Evolutionary conservation across 139 green algal genomes (phyloP).

Genomic region (Haematococcus sp.): DNA sequence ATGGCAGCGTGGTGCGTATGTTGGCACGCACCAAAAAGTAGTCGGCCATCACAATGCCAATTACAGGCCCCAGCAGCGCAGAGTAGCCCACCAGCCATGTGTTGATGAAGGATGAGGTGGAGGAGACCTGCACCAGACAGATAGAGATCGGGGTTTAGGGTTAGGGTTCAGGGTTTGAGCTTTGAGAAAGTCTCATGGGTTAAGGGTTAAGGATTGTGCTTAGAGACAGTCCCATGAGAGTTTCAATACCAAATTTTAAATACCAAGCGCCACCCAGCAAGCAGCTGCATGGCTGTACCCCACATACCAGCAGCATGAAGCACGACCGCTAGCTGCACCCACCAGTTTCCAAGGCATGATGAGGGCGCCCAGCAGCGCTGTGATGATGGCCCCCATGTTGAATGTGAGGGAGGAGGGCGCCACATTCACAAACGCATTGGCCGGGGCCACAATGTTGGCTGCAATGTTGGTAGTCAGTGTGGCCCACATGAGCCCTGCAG

Average conservation of each 20-base stretch:
- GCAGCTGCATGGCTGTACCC: too few relatives aligned
- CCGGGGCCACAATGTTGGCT: constrained; percentile 79
- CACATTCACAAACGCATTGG: constrained; percentile 70
- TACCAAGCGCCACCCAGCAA: too few relatives aligned
- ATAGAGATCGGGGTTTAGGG: too few relatives aligned
- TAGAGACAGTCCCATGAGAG: too few relatives aligned
- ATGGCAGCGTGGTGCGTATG: too few relatives aligned
- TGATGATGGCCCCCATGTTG: constrained; percentile 41
- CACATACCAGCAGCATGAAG: too few relatives aligned
- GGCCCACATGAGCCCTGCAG: constrained; percentile 68
- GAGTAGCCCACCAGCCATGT: constrained; percentile 76
- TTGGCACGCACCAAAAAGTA: constrained; percentile 76
- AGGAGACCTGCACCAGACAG: constrained; percentile 37
- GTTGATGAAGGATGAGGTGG: constrained; percentile 66
- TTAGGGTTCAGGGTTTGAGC: not conserved
- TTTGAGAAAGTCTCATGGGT: not conserved
- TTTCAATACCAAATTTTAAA: too few relatives aligned
- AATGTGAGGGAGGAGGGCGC: constrained; percentile 53
- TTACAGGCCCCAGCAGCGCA: constrained; percentile 56
- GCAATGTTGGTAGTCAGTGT: constrained; percentile 87
- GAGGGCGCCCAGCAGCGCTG: constrained; percentile 42
- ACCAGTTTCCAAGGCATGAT: constrained; percentile 47
- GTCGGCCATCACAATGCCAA: constrained; percentile 64
- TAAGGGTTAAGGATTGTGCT: too few relatives aligned
- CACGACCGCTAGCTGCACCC: too few relatives aligned